phyloP scores from a whole-genome alignment of 192 early-diverging fungal genomes.

The Irineochytrium annulatum region DNA sequence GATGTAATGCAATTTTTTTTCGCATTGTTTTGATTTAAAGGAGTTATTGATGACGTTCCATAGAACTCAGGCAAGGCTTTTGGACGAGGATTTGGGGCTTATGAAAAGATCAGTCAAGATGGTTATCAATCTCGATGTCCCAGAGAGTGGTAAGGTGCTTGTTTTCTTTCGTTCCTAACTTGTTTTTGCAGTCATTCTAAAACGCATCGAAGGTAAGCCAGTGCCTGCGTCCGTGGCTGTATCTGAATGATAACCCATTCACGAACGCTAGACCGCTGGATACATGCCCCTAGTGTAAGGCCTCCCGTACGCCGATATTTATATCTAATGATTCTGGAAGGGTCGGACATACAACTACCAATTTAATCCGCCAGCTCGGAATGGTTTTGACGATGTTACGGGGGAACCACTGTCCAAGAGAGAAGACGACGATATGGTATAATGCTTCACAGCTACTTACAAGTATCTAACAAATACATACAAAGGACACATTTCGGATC shows the following conservation, averaged over 20 bases:
- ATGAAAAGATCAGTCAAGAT: constrained; percentile 66
- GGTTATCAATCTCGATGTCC: constrained; percentile 88
- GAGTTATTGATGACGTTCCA: too few relatives aligned
- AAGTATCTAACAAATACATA: too few relatives aligned
- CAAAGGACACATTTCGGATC: constrained; percentile 49
- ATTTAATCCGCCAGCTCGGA: constrained; percentile 85
- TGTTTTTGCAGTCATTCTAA: constrained; percentile 65
- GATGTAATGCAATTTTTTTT: too few relatives aligned
- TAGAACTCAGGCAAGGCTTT: constrained; percentile 71
- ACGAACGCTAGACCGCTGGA: constrained; percentile 73
- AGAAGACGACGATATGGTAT: constrained; percentile 71
- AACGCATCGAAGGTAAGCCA: constrained; percentile 57
- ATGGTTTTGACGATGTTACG: constrained; percentile 87
- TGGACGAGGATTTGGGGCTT: constrained; percentile 58
- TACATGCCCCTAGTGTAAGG: constrained; percentile 62
- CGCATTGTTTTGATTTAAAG: too few relatives aligned
- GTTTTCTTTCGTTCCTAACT: background rate
- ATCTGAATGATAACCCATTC: background rate
- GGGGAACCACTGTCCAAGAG: constrained; percentile 85
- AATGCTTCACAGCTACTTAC: constrained; percentile 1
- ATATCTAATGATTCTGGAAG: constrained; percentile 19
- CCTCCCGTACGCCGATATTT: background rate
- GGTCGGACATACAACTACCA: constrained; percentile 91
- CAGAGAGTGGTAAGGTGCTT: constrained; percentile 50
- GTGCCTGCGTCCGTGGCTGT: background rate